Conservation (phyloP, 306 rosid genomes). For the Hippophae tibetana region DNA sequence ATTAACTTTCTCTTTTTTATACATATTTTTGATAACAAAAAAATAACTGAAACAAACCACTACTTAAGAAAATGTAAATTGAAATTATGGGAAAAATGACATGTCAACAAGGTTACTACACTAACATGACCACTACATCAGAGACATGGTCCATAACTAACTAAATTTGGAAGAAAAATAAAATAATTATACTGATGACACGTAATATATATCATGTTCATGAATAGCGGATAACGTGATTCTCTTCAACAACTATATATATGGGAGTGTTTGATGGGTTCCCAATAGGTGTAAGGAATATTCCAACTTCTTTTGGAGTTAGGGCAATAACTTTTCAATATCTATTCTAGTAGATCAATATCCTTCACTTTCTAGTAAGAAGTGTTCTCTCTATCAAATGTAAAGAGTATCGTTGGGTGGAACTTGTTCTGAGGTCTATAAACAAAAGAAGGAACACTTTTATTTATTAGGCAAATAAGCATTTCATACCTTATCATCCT, state of each 20-base stretch:
- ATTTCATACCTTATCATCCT: constrained; percentile 52
- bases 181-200: too few relatives aligned
- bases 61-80: too few relatives aligned
- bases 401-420: constrained; percentile 12
- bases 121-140: too few relatives aligned
- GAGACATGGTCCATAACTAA: too few relatives aligned
- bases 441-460: constrained; percentile 1
- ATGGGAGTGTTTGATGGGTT: constrained; percentile 75
- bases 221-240: constrained; percentile 65
- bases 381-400: constrained; percentile 45
- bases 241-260: constrained; percentile 85
- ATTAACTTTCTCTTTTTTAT: too few relatives aligned
- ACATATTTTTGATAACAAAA: too few relatives aligned
- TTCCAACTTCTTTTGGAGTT: constrained; percentile 69
- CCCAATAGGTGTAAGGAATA: constrained; percentile 31
- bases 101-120: too few relatives aligned
- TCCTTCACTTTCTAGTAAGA: constrained; percentile 79
- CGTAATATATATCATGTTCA: constrained; percentile 37
- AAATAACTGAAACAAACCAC: too few relatives aligned
- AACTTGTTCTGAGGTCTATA: constrained; percentile 3
- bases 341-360: constrained; percentile 63
- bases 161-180: too few relatives aligned
- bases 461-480: neutral
- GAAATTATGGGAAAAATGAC: too few relatives aligned
- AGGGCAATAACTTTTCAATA: constrained; percentile 87